phyloP scores from a whole-genome alignment of 495 filamentous ascomycete species.

The Penicillium coffeae region DNA sequence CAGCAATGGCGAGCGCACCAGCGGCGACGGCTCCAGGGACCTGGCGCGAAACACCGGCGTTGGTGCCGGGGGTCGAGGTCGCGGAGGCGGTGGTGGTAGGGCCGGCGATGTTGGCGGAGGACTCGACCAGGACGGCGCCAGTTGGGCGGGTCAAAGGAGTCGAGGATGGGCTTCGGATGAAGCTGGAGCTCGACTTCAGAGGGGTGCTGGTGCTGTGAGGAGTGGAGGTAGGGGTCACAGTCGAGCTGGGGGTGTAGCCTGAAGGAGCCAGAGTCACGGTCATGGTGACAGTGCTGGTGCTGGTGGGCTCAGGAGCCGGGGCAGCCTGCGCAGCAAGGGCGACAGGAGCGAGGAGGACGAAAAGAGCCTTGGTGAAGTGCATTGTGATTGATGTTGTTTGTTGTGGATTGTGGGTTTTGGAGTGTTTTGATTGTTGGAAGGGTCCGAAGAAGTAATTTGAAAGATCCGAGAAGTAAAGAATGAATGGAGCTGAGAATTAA shows the following conservation, averaged over 20 bases:
- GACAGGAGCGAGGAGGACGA: slow-evolving; percentile 31
- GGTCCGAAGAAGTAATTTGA: slow-evolving; percentile 4
- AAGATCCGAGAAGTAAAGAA: slow-evolving; percentile 22
- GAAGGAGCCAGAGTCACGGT: slow-evolving; percentile 34
- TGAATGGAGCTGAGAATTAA: slow-evolving; percentile 35
- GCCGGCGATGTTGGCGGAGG: slow-evolving; percentile 10
- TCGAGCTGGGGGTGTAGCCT: slow-evolving; percentile 24
- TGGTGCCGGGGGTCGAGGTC: slow-evolving; percentile 23
- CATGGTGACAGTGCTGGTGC: slow-evolving; percentile 16
- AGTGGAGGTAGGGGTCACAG: slow-evolving; percentile 23
- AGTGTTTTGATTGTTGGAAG: slow-evolving; percentile 7
- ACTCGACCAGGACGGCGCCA: slow-evolving; percentile 6
- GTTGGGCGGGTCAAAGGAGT: slow-evolving; percentile 14
- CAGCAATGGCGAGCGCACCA: slow-evolving; percentile 42
- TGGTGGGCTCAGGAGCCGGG: background rate
- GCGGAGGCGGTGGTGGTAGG: slow-evolving; percentile 9
- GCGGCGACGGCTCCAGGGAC: slow-evolving; percentile 31
- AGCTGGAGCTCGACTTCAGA: slow-evolving; percentile 17
- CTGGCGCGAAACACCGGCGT: slow-evolving; percentile 28
- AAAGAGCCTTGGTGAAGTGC: slow-evolving; percentile 35
- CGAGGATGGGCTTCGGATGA: slow-evolving; percentile 15
- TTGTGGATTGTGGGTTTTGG: background rate
- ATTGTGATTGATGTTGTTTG: no score
- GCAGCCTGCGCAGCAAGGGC: slow-evolving; percentile 30
- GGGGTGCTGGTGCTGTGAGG: slow-evolving; percentile 14